These are phyloP conservation scores for Fusarium ramigenum DNA, from an alignment of 2,329 filamentous ascomycete genomes.

Conservation along the genomic window DNA sequence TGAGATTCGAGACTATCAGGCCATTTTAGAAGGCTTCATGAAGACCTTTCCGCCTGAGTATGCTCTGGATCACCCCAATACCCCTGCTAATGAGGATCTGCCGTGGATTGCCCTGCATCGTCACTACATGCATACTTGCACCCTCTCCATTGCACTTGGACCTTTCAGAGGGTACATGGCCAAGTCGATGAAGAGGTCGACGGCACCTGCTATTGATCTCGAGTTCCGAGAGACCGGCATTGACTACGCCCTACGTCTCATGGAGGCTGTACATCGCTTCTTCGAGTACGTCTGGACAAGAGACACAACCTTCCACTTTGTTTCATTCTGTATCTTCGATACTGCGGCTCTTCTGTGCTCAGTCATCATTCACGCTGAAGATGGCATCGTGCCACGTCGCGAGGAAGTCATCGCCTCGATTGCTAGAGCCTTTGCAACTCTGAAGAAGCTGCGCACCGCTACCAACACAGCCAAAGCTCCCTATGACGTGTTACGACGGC, in stretches of 20 bases:
- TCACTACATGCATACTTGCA: constrained; percentile 23
- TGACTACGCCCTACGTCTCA: constrained; percentile 8
- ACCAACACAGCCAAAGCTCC: constrained; percentile 21
- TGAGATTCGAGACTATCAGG: constrained; percentile 11
- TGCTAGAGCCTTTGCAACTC: background rate
- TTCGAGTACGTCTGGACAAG: constrained; percentile 26
- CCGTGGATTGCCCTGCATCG: constrained; percentile 21
- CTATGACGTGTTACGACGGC: constrained; percentile 15
- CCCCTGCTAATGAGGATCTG: background rate
- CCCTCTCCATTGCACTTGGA: constrained; percentile 4
- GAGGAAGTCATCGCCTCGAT: constrained; percentile 4
- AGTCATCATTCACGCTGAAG: constrained; percentile 11
- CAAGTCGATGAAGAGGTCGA: background rate
- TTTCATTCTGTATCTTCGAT: constrained; percentile 20
- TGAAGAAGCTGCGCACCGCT: constrained; percentile 21
- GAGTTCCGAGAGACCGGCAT: constrained; percentile 11
- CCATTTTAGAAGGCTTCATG: constrained; percentile 10
- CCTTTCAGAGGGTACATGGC: constrained; percentile 22
- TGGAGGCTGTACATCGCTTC: constrained; percentile 7
- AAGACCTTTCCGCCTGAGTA: constrained; percentile 13
- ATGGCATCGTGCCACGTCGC: background rate
- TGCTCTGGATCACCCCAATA: constrained; percentile 15
- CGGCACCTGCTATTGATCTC: background rate
- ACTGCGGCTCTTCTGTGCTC: constrained; percentile 13
- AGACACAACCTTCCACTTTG: constrained; percentile 20